Base-by-base conservation (phyloP, 2,329 filamentous ascomycete genomes). In the Trichoderma citrinoviride region DNA sequence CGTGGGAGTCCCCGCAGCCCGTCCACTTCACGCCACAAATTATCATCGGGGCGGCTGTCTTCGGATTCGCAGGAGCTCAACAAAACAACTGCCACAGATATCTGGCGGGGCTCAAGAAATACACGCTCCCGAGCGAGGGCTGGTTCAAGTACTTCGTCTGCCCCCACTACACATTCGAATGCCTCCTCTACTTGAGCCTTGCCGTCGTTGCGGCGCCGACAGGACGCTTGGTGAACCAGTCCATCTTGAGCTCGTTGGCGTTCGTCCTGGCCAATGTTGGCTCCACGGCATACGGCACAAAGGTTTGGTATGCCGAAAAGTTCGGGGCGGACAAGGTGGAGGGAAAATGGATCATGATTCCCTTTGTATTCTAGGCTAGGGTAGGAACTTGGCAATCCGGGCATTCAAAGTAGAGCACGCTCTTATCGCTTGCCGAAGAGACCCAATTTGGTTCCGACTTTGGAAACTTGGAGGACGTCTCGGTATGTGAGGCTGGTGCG, bases 141-240 rank as follows among this genome's bases (percentile, higher is more conserved):
- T 78, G 90, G 65, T 99, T 98, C 76, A 81, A 81, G 50, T 81
- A 82, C 65, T 77, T 96, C 23, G 78, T 97, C 44, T 96, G 91
- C 71, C 93, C 95, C 19, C 95, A 99, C 77, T 99, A 98, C 77
- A 90, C 90, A 3, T 92, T 90, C 72, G 95, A 98, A 78, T 93
- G 91, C 73, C 74, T 90, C 46, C 86, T 97, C 65, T 98, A 99
- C 75, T 73, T 93, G 21, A 84, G 89, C n/a, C 78, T 99, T 68
- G 85, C 92, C 3, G 77, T 95, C 52, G 76, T 90, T 44, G 87
- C 89, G 33, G 92, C 93, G 1, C 93, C 93, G 0, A 71, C 78
- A 7, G 90, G 87, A 12, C 77, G 80, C 37, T 68, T 84, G 63
- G 75, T 92, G 65, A 97, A 97, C 76, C 85, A 80, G 73, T 94